Evolutionary conservation across 192 early-diverging fungal species (phyloP).

Genomic region (Linnemannia hyalina): DNA sequence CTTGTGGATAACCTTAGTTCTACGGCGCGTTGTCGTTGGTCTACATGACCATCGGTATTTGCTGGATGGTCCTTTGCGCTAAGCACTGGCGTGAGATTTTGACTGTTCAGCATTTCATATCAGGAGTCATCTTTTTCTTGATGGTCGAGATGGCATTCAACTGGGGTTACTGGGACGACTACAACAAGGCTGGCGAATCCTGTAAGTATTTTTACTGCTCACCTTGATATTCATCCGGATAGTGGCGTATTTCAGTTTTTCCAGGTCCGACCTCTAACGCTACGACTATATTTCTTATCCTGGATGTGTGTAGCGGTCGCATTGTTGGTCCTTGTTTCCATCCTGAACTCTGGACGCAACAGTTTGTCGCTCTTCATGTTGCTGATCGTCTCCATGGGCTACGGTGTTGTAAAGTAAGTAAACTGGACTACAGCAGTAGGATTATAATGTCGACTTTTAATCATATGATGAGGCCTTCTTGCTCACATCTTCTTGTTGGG

Average conservation of each 20-base stretch:
- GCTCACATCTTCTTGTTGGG: background rate
- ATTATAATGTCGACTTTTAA: background rate
- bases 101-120: constrained; percentile 92
- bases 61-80: constrained; percentile 85
- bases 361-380: constrained; percentile 97
- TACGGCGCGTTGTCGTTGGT: constrained; percentile 80
- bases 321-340: constrained; percentile 79
- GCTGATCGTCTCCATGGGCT: constrained; percentile 94
- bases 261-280: background rate
- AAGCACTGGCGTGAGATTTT: constrained; percentile 91
- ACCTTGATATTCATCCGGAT: background rate
- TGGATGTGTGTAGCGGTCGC: constrained; percentile 56
- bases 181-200: constrained; percentile 71
- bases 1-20: constrained; percentile 63
- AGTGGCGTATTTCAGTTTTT: background rate
- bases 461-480: background rate
- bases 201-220: constrained; percentile 55
- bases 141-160: constrained; percentile 94
- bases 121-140: constrained; percentile 86
- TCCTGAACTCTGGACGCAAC: constrained; percentile 91
- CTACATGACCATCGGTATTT: constrained; percentile 80
- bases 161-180: constrained; percentile 84
- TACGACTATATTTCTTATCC: background rate
- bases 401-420: constrained; percentile 91
- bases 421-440: background rate